Evolutionary conservation across 345 rosid genomes (phyloP).

Genomic region (Eucalyptus dawsonii): DNA sequence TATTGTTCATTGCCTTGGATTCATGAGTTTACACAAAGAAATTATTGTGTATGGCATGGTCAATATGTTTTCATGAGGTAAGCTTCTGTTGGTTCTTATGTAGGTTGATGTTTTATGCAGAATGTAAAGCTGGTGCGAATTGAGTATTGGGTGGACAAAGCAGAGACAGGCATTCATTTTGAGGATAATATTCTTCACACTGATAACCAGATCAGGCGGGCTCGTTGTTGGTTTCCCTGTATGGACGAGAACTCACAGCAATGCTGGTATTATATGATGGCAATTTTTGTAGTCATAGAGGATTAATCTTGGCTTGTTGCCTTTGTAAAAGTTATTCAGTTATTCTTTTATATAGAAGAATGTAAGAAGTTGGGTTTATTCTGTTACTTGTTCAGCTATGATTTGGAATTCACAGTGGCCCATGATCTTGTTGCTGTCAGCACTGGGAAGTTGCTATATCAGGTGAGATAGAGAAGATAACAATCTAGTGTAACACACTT

Average conservation of each 20-base stretch:
- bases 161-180: conserved; percentile 87
- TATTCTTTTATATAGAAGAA: not conserved
- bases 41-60: not conserved
- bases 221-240: conserved; percentile 97
- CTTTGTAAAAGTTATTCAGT: not conserved
- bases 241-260: conserved; percentile 71
- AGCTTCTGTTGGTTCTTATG: conserved; percentile 29
- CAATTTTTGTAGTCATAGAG: not conserved
- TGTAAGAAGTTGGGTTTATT: not conserved
- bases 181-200: conserved; percentile 65
- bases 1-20: not conserved
- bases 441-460: conserved; percentile 70
- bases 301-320: not conserved
- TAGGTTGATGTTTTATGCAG: conserved; percentile 66
- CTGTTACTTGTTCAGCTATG: conserved; percentile 43
- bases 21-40: not conserved
- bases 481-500: not conserved
- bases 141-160: conserved; percentile 84
- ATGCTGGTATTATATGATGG: conserved; percentile 44
- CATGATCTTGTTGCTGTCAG: conserved; percentile 87
- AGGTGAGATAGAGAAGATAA: conserved; percentile 35
- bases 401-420: conserved; percentile 94
- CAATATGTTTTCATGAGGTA: conserved; percentile 9
- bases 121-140: conserved; percentile 84
- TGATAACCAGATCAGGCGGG: conserved; percentile 85